These are phyloP conservation scores for Metschnikowia peoriensis DNA, from an alignment of 805 yeast genomes.

Conservation along the genomic window DNA sequence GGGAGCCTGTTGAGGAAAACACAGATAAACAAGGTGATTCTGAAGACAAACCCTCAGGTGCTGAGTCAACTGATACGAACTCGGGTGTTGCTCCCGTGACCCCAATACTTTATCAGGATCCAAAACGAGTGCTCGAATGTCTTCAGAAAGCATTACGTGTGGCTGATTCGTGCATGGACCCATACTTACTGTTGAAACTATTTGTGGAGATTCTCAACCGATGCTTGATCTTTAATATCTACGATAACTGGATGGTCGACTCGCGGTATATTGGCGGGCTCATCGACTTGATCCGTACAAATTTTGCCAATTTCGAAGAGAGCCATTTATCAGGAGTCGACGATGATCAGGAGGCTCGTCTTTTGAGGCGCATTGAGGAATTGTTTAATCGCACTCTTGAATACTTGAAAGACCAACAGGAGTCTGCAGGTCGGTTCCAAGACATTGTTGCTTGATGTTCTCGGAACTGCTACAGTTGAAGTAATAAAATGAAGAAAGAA, in stretches of 20 bases:
- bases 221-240: constrained; percentile 80
- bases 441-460: constrained; percentile 1
- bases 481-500: too few species aligned
- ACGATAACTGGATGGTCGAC: constrained; percentile 70
- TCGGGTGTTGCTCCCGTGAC: constrained; percentile 26
- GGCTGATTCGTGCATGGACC: constrained; percentile 93
- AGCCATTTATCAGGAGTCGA: constrained; percentile 25
- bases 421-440: constrained; percentile 3
- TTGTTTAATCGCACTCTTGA: constrained; percentile 68
- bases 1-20: background rate
- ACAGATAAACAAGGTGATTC: constrained; percentile 18
- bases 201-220: constrained; percentile 88
- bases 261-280: constrained; percentile 79
- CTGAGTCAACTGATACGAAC: constrained; percentile 21
- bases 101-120: constrained; percentile 34
- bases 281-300: constrained; percentile 75
- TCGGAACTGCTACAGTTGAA: too few species aligned
- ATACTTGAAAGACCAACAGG: constrained; percentile 64
- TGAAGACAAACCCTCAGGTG: constrained; percentile 6
- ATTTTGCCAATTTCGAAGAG: constrained; percentile 46
- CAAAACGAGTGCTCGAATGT: constrained; percentile 84
- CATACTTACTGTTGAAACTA: constrained; percentile 66
- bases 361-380: constrained; percentile 29
- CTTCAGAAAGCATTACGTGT: constrained; percentile 83
- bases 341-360: constrained; percentile 26